Evolutionary conservation across 1,139 yeast genomes (phyloP), one percentile per base, ranked within the genome.

Genomic region (Blastobotrys illinoisensis): DNA sequence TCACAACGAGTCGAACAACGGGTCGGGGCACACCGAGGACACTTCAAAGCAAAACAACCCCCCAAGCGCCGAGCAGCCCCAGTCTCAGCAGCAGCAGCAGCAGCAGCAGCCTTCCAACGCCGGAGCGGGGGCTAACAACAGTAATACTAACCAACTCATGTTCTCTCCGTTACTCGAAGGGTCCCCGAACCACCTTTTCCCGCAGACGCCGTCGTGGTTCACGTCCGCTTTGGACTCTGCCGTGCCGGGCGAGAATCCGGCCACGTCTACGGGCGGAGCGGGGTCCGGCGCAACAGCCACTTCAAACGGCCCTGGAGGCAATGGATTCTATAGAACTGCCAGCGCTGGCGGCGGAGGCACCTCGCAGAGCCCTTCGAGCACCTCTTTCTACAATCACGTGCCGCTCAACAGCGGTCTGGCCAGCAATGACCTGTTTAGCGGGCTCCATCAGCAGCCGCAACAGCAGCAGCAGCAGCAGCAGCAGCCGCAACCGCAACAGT

Each of bases 111-210:
- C 14, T 24, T 5, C 3, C 13, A 32, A 21, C 4, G 18, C 20
- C 48, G 18, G 14, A 6, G 5, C 20, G 19, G 18, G 36, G 9
- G 7, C 14, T n/a, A 47, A 43, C 18, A 46, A 32, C 46, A n/a
- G n/a, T 23, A 24, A 36, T 20, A 44, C 28, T 28, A 52, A 36
- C 32, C 19, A 28, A 47, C 21, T 32, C 9, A 28, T 44, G 36
- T 50, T 53, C 28, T 26, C 52, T 19, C 54, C 52, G 1, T n/a
- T 51, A 3, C 16, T 51, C 13, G 54, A 32, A 16, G 51, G 28
- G 19, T 48, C 50, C 5, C 49, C 49, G 18, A 44, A 44, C 23
- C 46, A 24, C 19, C 36, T 51, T 20, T 51, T 51, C 23, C 45
- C 32, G 11, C 44, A 45, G 24, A 26, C 24, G 16, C 48, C 52